Conservation (phyloP, 139 green algal genomes). For the Medakamo hakoo region DNA sequence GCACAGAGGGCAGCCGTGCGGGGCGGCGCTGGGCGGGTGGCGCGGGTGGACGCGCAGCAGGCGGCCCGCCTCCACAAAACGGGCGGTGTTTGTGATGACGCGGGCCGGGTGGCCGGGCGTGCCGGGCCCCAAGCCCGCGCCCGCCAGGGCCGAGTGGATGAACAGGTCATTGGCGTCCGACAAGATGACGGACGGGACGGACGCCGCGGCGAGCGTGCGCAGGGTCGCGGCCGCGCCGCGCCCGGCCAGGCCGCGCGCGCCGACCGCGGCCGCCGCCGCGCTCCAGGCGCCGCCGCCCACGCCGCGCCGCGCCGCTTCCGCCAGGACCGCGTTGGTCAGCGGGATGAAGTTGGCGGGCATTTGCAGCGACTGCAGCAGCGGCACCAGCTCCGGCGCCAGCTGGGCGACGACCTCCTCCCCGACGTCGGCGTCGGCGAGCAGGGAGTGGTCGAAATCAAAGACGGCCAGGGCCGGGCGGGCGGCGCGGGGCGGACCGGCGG, state of each 20-base stretch:
- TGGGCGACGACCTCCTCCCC: conserved; percentile 15
- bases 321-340: conserved; percentile 59
- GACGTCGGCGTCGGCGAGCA: conserved; percentile 50
- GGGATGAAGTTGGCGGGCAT: conserved; percentile 55
- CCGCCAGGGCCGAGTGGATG: conserved; percentile 52
- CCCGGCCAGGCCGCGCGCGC: conserved; percentile 37
- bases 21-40: conserved; percentile 1
- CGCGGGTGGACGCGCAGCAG: conserved; percentile 10
- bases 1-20: conserved; percentile 51
- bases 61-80: conserved; percentile 18
- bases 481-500: neutral
- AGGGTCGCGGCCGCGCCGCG: conserved; percentile 2
- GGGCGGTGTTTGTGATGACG: conserved; percentile 45
- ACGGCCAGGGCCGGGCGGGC: conserved; percentile 27
- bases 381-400: conserved; percentile 66
- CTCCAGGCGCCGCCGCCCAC: conserved; percentile 46
- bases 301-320: conserved; percentile 49
- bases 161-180: conserved; percentile 62
- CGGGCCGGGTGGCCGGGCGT: neutral
- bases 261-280: conserved; percentile 35
- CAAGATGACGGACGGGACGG: conserved; percentile 36
- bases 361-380: conserved; percentile 40
- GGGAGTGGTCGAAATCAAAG: conserved; percentile 64
- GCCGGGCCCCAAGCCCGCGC: conserved; percentile 2
- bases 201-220: conserved; percentile 21